Base-by-base conservation (phyloP, 1,139 yeast genomes). In the Sugiyamaella sp. region DNA sequence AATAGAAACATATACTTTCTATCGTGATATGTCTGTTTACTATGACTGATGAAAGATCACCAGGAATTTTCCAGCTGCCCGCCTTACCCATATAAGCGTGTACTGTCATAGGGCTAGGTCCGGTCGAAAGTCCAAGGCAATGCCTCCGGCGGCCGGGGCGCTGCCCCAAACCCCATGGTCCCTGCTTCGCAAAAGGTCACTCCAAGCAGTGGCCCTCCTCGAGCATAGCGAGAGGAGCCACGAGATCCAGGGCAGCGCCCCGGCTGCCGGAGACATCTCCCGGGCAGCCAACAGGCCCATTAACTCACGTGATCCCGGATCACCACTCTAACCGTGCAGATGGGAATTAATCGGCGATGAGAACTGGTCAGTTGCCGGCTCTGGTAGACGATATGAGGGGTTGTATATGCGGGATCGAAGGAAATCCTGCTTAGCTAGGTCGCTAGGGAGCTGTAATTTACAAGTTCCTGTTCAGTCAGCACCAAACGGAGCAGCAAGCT, bases 21-120 rank as follows among this genome's bases (percentile, higher is more conserved):
- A 29, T 12, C 35, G n/a, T 8, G 17, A 17, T 42, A 27, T 4
- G 19, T 42, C 35, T 42, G 20, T 42, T 24, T 40, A 21, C 27
- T 22, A 40, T 40, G 44, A 40, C 44, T 40, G 44, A 40, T 21
- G 22, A 29, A 29, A 8, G 35, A 21, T 38, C 19, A 40, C 22
- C 10, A 25, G 29, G 40, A 16, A 17, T 43, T 43, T 43, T 43
- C 47, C 29, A 27, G n/a, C 9, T 12, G 4, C 9, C 25, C 20
- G 25, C 46, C 46, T 42, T 42, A 27, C 46, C 46, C 37, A 25
- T n/a, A 42, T 27, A 16, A 40, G 44, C 32, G 44, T 22, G 9
- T 2, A 22, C 29, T 10, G 29, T 24, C 5, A 6, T 10, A 29
- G 35, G 35, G 8, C n/a, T 29, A 29, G 35, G 35, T 29, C n/a